phyloP scores from a whole-genome alignment of 2,329 filamentous ascomycete species.

The Aspergillus sp. region DNA sequence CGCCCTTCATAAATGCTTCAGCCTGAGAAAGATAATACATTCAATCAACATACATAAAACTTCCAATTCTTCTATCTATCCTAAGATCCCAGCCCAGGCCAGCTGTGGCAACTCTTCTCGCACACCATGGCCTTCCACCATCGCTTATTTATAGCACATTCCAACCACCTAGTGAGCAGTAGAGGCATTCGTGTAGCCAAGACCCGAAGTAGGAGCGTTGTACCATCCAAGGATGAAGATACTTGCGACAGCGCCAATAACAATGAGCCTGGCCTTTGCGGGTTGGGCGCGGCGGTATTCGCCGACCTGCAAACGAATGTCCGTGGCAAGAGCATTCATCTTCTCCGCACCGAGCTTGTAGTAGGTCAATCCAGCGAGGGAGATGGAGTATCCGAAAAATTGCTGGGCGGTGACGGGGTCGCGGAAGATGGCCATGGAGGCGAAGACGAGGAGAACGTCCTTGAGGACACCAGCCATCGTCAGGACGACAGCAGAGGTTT shows the following conservation, averaged over 20 bases:
- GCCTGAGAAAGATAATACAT: too few relatives aligned
- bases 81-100: too few relatives aligned
- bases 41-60: too few relatives aligned
- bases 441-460: constrained; percentile 74
- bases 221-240: constrained; percentile 56
- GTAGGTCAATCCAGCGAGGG: constrained; percentile 61
- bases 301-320: constrained; percentile 73
- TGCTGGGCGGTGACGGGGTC: constrained; percentile 68
- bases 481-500: constrained; percentile 80
- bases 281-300: constrained; percentile 78
- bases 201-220: too few relatives aligned
- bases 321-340: constrained; percentile 71
- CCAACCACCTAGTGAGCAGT: too few relatives aligned
- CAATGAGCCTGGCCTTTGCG: constrained; percentile 68
- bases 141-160: too few relatives aligned
- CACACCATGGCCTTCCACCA: too few relatives aligned
- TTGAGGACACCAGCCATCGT: constrained; percentile 83
- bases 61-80: too few relatives aligned
- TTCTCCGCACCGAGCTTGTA: constrained; percentile 72
- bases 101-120: too few relatives aligned
- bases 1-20: too few relatives aligned
- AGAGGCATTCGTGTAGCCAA: too few relatives aligned
- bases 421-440: constrained; percentile 73
- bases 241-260: constrained; percentile 61
- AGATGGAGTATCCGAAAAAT: constrained; percentile 72